phyloP scores from a whole-genome alignment of 2,329 filamentous ascomycete species.

The Akanthomyces uredinophilus region DNA sequence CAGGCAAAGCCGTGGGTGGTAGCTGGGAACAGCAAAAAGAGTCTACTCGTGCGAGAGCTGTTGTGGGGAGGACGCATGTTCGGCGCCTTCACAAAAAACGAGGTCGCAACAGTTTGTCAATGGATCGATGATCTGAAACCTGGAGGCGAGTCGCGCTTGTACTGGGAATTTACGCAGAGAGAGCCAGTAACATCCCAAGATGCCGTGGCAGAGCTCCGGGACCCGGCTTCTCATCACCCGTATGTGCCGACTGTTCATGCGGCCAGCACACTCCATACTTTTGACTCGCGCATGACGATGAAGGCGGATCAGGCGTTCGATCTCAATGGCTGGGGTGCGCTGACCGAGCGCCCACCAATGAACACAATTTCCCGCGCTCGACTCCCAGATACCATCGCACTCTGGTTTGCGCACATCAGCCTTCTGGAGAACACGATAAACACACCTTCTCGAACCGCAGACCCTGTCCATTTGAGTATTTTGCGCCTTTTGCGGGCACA shows the following conservation, averaged over 20 bases:
- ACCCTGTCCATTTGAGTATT: not conserved
- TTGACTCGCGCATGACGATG: not conserved
- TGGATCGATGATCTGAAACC: not conserved
- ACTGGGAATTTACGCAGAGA: not conserved
- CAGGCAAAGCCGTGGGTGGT: slow-evolving; percentile 30
- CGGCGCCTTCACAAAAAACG: slow-evolving; percentile 41
- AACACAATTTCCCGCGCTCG: not conserved
- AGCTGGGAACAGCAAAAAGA: slow-evolving; percentile 33
- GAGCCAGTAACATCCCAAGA: not conserved
- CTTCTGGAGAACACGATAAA: slow-evolving; percentile 1
- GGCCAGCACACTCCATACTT: not conserved
- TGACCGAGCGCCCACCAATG: not conserved
- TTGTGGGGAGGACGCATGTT: slow-evolving; percentile 44
- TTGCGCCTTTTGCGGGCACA: slow-evolving; percentile 1
- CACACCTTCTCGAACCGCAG: not conserved
- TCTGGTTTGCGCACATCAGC: slow-evolving; percentile 9
- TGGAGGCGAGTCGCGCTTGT: not conserved
- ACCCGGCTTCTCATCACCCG: not conserved
- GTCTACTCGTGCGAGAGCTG: slow-evolving; percentile 36
- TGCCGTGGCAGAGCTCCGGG: not conserved
- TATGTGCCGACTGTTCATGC: not conserved
- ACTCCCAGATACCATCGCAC: not conserved
- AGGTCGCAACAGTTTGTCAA: slow-evolving; percentile 20
- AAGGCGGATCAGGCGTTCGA: not conserved
- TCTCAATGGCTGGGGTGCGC: not conserved